These are phyloP conservation scores for Suillus variegatus DNA, from an alignment of 768 basidiomycete species.

Conservation along the genomic window DNA sequence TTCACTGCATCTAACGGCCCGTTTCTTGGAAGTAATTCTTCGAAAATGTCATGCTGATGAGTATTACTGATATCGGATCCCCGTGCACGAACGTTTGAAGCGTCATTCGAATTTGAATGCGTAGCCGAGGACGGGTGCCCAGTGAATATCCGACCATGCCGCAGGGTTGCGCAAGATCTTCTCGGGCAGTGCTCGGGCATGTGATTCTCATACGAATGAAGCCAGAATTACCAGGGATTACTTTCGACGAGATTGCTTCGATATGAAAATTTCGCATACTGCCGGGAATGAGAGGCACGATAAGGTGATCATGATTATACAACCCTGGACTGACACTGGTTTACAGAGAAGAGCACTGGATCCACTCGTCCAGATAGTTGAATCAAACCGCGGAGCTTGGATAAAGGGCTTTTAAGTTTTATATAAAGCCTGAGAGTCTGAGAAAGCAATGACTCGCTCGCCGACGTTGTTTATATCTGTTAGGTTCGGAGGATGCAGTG, in stretches of 20 bases:
- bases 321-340: background rate
- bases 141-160: slow-evolving; percentile 2
- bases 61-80: background rate
- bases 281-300: slow-evolving; percentile 1
- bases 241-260: background rate
- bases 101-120: background rate
- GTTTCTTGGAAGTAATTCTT: background rate
- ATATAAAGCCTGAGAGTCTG: background rate
- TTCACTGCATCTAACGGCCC: background rate
- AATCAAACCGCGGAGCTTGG: background rate
- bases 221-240: background rate
- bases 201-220: background rate
- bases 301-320: background rate
- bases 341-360: background rate
- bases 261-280: background rate
- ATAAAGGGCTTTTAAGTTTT: no score
- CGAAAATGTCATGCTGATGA: background rate
- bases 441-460: no score
- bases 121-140: background rate
- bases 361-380: background rate
- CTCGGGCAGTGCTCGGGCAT: slow-evolving; percentile 7
- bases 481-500: background rate
- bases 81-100: background rate
- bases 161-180: background rate
- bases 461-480: background rate